Base-by-base conservation (phyloP, 495 filamentous ascomycete species). In the Alectoria sarmentosa region DNA sequence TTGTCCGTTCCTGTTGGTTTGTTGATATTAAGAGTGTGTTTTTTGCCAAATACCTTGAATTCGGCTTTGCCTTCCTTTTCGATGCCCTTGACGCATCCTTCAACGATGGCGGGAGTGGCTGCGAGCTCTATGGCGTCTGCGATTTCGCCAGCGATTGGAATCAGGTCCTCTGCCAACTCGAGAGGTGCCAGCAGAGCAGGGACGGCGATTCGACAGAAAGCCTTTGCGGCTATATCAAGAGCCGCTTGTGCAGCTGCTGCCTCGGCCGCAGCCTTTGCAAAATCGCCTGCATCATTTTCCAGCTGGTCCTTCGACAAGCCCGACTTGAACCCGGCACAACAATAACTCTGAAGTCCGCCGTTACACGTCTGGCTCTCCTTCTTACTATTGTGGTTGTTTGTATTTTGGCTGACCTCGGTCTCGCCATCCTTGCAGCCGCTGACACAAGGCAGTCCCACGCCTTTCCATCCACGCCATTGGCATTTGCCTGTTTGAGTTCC, bases 141-240 rank as follows among this genome's bases (percentile, higher is more conserved):
- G 48, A 70, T 69, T 54, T 69, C 66, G 8, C 67, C 71, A 42
- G 70, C 46, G 38, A 72, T 66, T 34, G 70, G 70, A 39, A 73
- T 73, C 15, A 72, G 38, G 54, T 70, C 70, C 48, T 70, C 68
- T n/a, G 59, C n/a, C 19, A 66, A 26, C 46, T 70, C 68, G 19
- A 73, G 65, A 30, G 71, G 71, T 38, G 66, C 65, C 15, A 73
- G 65, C 13, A 70, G 41, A 30, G 67, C 71, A 37, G 71, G 67
- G 26, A 73, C 68, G 30, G 71, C 71, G 17, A 73, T 46, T 17
- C 71, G 42, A 60, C 71, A 73, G 57, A 73, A 73, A 1, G 71
- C 71, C 57, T 72, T 73, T 23, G 71, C 71, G 41, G 70, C 71
- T 46, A 72, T 52, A 48, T 72, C 71, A 5, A 73, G 62, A 11